A percentile compares a stretch with the other conserved stretches of the same genome.
These are phyloP conservation scores for Thuja plicata DNA, from an alignment of 83 land plant species.

Conservation along the genomic window DNA sequence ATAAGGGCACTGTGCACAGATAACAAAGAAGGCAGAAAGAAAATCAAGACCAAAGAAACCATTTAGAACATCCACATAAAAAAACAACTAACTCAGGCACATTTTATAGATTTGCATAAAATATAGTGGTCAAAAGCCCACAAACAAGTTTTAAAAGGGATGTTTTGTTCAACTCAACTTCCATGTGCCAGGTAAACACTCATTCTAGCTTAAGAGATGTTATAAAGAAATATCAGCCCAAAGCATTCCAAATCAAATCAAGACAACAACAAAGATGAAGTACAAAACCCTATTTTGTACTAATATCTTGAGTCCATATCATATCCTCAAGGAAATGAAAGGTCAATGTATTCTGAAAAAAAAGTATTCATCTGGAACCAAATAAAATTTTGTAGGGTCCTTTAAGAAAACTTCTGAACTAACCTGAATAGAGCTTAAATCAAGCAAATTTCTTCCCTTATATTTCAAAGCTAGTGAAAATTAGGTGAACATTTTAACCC, in stretches of 20 bases:
- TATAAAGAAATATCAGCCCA: background rate
- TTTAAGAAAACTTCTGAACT: background rate
- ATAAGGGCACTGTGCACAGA: background rate
- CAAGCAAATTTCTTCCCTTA: background rate
- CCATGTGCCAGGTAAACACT: background rate
- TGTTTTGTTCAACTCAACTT: background rate
- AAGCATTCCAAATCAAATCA: too few relatives aligned
- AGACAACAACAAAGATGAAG: background rate
- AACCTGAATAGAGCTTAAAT: background rate
- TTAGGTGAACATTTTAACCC: too few relatives aligned
- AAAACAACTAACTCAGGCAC: background rate
- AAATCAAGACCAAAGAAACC: background rate
- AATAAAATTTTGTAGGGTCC: background rate
- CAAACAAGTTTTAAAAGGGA: background rate
- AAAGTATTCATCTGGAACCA: background rate
- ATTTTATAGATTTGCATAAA: background rate
- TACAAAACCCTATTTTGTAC: background rate
- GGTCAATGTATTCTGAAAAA: background rate
- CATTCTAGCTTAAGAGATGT: background rate
- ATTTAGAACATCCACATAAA: background rate
- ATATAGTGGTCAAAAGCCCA: background rate
- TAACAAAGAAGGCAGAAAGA: background rate
- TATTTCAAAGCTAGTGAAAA: background rate
- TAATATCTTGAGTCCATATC: background rate
- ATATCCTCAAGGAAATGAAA: background rate